Base-by-base conservation (phyloP, 129 eudicot genomes). In the Apium graveolens region DNA sequence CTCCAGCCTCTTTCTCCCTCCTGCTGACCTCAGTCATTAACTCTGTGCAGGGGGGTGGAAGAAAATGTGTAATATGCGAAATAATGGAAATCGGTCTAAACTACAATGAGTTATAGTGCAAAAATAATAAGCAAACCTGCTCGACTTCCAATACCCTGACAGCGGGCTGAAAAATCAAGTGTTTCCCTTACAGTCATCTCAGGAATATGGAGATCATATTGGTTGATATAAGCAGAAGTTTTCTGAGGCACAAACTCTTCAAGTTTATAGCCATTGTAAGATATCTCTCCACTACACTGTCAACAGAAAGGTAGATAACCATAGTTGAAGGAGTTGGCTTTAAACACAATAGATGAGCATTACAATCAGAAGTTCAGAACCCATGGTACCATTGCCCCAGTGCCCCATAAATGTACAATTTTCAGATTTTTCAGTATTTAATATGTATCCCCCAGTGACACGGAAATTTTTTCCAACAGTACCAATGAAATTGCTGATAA, bases 121-220 rank as follows among this genome's bases (percentile, higher is more conserved):
- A 74, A 18, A 2, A 45, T 48, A 35, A 85, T 35, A 78, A 48
- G 45, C 37, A 20, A 80, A 86, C 89, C 89, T 81, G 87, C 78
- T 75, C 89, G 87, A 37, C 53, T 82, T 81, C 87, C 81, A 18
- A 83, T 84, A 66, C 91, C 91, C 85, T 82, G 87, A 76, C 85
- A 88, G 57, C 84, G 80, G 26, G 85, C 78, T 8, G 91, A 85
- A 74, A 88, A 88, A 63, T 85, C 89, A 63, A 85, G 85, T 55
- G 89, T 85, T 77, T 88, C 91, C 76, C 87, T 79, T 34, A 88
- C 91, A 35, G 91, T 88, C 91, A 88, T 81, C 77, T 80, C 81
- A 24, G 85, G 85, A 37, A 83, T 75, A 66, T 88, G 91, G 27
- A 88, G 70, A 76, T 88, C 89, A 53, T 85, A 9, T 60, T 88